phyloP scores from a whole-genome alignment of 257 asterid genomes.

The Solanum virginianum region DNA sequence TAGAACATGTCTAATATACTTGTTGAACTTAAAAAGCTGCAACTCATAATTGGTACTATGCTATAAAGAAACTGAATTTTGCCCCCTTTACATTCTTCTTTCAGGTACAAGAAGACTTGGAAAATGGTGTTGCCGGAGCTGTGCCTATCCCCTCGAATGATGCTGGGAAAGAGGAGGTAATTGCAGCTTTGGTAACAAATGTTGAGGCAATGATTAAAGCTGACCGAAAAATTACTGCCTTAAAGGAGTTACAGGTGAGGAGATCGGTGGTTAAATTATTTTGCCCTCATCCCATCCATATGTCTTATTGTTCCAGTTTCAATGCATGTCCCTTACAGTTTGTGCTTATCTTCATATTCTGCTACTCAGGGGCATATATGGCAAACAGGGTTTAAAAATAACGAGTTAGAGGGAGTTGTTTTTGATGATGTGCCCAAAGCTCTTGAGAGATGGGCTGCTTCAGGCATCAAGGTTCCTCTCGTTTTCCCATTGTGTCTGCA shows the following conservation, averaged over 20 bases:
- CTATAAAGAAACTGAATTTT: not conserved
- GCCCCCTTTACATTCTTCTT: not conserved
- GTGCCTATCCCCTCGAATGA: constrained; percentile 52
- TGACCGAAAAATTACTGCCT: constrained; percentile 84
- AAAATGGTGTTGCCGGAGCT: constrained; percentile 57
- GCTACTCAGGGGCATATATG: constrained; percentile 65
- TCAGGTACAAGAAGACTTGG: constrained; percentile 76
- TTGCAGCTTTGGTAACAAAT: constrained; percentile 71
- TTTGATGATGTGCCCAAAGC: constrained; percentile 82
- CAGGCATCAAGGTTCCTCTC: constrained; percentile 54
- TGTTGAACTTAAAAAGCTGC: not conserved
- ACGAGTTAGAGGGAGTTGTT: constrained; percentile 46
- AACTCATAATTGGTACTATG: not conserved
- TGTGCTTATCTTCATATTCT: not conserved
- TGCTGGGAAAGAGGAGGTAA: constrained; percentile 64
- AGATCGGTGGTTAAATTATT: not conserved
- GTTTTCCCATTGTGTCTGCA: not conserved
- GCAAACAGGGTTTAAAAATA: constrained; percentile 55
- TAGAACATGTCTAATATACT: not conserved
- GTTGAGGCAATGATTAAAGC: constrained; percentile 90
- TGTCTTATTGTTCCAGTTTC: not conserved
- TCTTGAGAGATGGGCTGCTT: constrained; percentile 63
- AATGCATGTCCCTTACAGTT: not conserved
- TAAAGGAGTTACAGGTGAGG: constrained; percentile 82
- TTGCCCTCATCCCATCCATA: not conserved